These are phyloP conservation scores for Rubia balearica DNA, from an alignment of 305 asterid genomes.

Conservation along the genomic window DNA sequence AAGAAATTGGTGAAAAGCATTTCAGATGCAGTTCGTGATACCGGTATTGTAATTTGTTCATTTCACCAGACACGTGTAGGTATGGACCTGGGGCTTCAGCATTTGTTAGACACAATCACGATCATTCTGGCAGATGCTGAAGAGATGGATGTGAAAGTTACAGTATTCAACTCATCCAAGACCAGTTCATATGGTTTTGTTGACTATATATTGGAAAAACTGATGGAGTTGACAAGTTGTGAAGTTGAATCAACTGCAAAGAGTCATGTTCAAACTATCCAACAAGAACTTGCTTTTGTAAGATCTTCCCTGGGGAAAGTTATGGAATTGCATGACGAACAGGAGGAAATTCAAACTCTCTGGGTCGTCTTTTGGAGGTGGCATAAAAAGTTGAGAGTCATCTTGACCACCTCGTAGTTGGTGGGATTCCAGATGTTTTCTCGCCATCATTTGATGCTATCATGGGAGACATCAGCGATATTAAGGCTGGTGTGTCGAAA, in stretches of 20 bases:
- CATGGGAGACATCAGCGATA: background rate
- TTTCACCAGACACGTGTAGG: background rate
- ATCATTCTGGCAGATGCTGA: background rate
- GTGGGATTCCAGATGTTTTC: too few species aligned
- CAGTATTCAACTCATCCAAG: background rate
- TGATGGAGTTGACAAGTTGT: background rate
- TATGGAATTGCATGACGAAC: background rate
- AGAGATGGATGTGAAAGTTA: background rate
- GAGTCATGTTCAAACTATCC: background rate
- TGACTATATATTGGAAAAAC: background rate
- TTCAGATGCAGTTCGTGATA: background rate
- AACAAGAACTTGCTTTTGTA: background rate
- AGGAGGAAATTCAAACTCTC: background rate
- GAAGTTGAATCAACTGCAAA: background rate
- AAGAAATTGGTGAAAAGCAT: background rate
- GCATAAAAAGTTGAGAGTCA: background rate
- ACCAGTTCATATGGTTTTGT: background rate
- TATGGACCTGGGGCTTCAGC: background rate
- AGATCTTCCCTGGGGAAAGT: background rate
- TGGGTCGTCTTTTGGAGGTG: background rate
- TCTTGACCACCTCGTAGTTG: background rate
- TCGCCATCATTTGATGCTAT: background rate
- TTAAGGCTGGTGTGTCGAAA: background rate
- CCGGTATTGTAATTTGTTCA: background rate
- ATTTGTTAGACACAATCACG: background rate